Evolutionary conservation across 2,329 filamentous ascomycete species (phyloP).

Genomic region (Polytolypa hystricis): DNA sequence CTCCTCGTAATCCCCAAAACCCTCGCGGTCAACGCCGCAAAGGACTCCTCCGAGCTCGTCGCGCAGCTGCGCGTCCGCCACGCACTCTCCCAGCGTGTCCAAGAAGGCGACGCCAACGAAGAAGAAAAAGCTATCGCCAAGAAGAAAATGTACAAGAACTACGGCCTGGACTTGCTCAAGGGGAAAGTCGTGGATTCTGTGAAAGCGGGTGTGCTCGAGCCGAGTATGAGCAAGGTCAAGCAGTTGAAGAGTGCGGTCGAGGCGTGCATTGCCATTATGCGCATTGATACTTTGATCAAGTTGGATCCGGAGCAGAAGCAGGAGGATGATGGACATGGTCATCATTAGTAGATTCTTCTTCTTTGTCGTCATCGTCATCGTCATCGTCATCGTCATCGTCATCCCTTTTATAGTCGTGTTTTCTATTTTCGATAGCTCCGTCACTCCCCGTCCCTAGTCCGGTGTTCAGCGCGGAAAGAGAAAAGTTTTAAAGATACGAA

Average conservation of each 20-base stretch:
- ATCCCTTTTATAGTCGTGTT: too few species aligned
- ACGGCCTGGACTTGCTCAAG: conserved; percentile 79
- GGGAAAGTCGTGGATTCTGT: conserved; percentile 88
- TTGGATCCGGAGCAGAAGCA: conserved; percentile 77
- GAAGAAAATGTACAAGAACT: conserved; percentile 98
- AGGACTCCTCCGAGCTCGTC: conserved; percentile 89
- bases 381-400: too few species aligned
- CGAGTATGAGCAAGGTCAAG: conserved; percentile 94
- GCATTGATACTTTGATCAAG: conserved; percentile 97
- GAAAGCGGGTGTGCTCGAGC: conserved; percentile 91
- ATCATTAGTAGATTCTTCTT: too few species aligned
- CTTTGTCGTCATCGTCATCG: too few species aligned
- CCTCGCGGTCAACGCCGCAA: conserved; percentile 90
- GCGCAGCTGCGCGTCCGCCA: conserved; percentile 91
- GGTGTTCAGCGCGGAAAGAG: too few species aligned
- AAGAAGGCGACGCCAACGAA: conserved; percentile 64
- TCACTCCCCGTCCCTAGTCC: too few species aligned
- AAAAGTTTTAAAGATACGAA: too few species aligned
- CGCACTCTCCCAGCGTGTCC: conserved; percentile 82
- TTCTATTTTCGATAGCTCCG: too few species aligned
- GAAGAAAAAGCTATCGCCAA: conserved; percentile 82
- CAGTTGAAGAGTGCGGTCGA: conserved; percentile 98
- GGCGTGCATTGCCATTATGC: conserved; percentile 97
- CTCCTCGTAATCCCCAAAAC: conserved; percentile 94
- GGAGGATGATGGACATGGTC: conserved; percentile 74